These are phyloP conservation scores for Buxus sempervirens DNA, from an alignment of 164 flowering plant species.

Conservation along the genomic window DNA sequence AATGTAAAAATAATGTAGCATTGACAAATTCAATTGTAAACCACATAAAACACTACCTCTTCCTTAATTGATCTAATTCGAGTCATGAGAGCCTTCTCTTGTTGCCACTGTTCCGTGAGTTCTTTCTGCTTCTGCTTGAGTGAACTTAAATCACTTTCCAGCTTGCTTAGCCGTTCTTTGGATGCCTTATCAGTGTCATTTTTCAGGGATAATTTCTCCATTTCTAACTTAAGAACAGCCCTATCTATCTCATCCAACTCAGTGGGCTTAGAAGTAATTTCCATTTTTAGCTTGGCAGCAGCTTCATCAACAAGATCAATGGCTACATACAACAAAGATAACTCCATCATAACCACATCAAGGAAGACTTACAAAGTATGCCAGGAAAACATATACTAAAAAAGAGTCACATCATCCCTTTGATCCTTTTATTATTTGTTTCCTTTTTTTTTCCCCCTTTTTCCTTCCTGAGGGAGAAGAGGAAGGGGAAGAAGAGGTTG, in stretches of 20 bases:
- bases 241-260: slow-evolving; percentile 94
- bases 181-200: slow-evolving; percentile 85
- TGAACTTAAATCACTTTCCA: slow-evolving; percentile 63
- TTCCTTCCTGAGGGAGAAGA: no score
- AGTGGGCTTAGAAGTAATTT: slow-evolving; percentile 92
- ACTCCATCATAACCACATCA: background rate
- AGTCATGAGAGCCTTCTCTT: slow-evolving; percentile 75
- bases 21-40: background rate
- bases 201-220: slow-evolving; percentile 87
- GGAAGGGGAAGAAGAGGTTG: no score
- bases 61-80: slow-evolving; percentile 76
- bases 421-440: no score
- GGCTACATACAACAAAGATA: slow-evolving; percentile 38
- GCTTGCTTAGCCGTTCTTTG: slow-evolving; percentile 72
- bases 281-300: slow-evolving; percentile 98
- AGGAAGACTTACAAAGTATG: background rate
- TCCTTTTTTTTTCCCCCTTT: no score
- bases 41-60: slow-evolving; percentile 50
- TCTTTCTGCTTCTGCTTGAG: slow-evolving; percentile 82
- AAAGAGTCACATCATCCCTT: no score
- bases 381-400: background rate
- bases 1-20: background rate
- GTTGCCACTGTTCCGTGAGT: slow-evolving; percentile 73
- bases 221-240: slow-evolving; percentile 77
- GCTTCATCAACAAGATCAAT: slow-evolving; percentile 99